phyloP scores from a whole-genome alignment of 164 flowering plant species.

The Magnolia sinica region DNA sequence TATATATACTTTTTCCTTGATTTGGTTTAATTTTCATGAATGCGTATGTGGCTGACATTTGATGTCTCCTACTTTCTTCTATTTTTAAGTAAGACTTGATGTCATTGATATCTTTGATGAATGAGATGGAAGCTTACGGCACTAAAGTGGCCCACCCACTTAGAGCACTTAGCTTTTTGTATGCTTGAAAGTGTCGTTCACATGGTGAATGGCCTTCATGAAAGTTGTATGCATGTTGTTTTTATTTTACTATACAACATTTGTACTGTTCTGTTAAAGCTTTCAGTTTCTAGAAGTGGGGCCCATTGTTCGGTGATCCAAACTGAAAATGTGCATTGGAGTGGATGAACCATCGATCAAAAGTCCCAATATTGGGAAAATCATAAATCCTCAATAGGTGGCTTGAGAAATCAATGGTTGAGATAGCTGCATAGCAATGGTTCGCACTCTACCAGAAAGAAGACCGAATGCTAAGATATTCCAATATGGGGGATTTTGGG shows the following conservation, averaged over 20 bases:
- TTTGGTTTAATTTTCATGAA: neutral
- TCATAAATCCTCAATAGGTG: too few species aligned
- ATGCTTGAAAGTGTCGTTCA: neutral
- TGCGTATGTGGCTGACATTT: neutral
- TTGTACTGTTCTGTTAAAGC: neutral
- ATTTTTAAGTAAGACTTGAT: neutral
- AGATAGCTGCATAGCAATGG: too few species aligned
- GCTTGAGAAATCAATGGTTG: too few species aligned
- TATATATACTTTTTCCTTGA: too few species aligned
- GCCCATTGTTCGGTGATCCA: neutral
- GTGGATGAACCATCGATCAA: too few species aligned
- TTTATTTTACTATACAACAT: too few species aligned
- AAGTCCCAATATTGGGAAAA: too few species aligned
- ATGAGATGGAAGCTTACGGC: neutral
- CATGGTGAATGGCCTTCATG: neutral
- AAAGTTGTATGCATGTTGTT: neutral
- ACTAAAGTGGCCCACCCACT: neutral
- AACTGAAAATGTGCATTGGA: too few species aligned
- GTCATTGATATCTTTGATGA: neutral
- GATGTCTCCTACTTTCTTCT: neutral
- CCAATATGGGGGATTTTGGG: too few species aligned
- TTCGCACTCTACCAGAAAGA: too few species aligned
- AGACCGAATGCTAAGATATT: too few species aligned
- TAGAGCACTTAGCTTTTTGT: neutral
- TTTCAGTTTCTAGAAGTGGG: neutral